Evolutionary conservation across 768 basidiomycete genomes (phyloP).

Genomic region (Hirschioporus abietinus): DNA sequence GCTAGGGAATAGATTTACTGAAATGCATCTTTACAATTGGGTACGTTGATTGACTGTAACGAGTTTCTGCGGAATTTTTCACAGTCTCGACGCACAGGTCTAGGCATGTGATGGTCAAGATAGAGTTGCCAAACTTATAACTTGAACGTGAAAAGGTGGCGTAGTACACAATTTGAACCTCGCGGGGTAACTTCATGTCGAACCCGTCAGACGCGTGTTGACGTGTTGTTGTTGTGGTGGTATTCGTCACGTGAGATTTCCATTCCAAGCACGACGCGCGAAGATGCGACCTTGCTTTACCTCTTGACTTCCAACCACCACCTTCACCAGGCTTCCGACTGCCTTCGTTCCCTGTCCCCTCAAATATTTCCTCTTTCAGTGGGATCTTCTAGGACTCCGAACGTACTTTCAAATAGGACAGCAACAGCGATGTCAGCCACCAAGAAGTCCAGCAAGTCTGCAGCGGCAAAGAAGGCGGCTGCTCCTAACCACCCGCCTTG

Average conservation of each 20-base stretch:
- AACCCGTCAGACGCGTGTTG: not conserved
- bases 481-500: conserved; percentile 49
- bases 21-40: no score
- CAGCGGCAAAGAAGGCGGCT: conserved; percentile 38
- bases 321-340: conserved; percentile 31
- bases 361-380: conserved; percentile 16
- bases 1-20: no score
- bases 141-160: no score
- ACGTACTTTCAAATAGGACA: conserved; percentile 26
- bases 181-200: not conserved
- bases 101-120: no score
- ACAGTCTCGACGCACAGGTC: no score
- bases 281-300: not conserved
- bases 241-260: conserved; percentile 3
- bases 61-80: no score
- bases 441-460: conserved; percentile 40
- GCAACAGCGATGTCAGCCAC: conserved; percentile 27
- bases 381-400: conserved; percentile 19
- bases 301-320: conserved; percentile 40
- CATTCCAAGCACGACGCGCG: conserved; percentile 5
- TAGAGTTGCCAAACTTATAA: no score
- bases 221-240: not conserved
- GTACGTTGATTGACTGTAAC: no score
- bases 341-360: conserved; percentile 15
- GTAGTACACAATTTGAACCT: no score